Base-by-base conservation (phyloP, 108 stramenopile species). In the Craspedostauros australis region DNA sequence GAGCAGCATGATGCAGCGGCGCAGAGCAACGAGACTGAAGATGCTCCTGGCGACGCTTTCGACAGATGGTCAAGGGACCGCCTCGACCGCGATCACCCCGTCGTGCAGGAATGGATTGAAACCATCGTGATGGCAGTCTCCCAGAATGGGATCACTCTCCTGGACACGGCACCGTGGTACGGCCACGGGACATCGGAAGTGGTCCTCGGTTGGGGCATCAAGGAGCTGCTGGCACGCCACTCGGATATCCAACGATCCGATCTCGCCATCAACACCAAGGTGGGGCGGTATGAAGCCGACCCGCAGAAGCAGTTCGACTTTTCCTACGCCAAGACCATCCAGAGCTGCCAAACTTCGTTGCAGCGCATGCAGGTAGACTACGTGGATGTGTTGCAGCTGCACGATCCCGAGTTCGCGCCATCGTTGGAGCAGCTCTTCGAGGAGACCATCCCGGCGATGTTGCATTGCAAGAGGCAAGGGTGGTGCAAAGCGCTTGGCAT, bases 151-250 rank as follows among this genome's bases (percentile, higher is more conserved):
- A 80, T 93, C 4, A 80, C 66, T 54, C 39, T 87, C 21, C 48
- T 93, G 2, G 91, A 93, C 62, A 93, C 91, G 2, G 91, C 91
- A 30, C 91, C 91, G 1, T 93, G 91, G 91, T 93, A 93, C 55
- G 87, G 87, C 6, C 89, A 91, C 63, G 89, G 89, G 20, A 75
- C 62, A 21, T 79, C 77, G 4, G 91, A 93, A 79, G 65, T 73
- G 2, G 81, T 87, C 12, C 42, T 93, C 27, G 91, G 91, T 8
- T 86, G 74, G 68, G 91, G 84, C 2, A 23, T 93, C 48, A 63
- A 82, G 24, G 62, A 64, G 2, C 44, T 77, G 5, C 40, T 68
- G 16, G 9, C 14, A 15, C 29, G 58, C 20, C 50, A 58, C 18
- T 48, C 30, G 15, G 25, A 26, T 26, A 56, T 78, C 27, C 40